These are phyloP conservation scores for Fusarium haematococcum DNA, from an alignment of 2,329 filamentous ascomycete species.

Conservation along the genomic window DNA sequence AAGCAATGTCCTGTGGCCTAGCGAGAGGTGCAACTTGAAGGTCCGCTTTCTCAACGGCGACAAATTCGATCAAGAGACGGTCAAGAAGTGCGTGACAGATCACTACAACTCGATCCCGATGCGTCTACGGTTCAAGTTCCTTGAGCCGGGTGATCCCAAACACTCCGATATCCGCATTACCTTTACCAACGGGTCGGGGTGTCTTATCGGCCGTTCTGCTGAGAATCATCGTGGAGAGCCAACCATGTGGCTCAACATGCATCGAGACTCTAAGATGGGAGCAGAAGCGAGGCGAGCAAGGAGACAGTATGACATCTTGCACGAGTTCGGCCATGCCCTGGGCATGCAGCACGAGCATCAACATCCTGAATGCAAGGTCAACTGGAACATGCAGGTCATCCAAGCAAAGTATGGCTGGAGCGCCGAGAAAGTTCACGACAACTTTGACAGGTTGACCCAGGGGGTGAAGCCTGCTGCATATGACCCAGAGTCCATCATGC, in stretches of 20 bases:
- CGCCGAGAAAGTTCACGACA: not conserved
- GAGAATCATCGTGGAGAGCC: not conserved
- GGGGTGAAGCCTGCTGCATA: not conserved
- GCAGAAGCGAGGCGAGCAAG: not conserved
- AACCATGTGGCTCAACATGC: constrained; percentile 13
- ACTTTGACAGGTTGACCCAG: not conserved
- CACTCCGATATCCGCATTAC: constrained; percentile 18
- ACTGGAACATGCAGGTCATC: not conserved
- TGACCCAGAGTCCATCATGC: not conserved
- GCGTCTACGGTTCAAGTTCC: not conserved
- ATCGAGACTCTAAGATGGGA: not conserved
- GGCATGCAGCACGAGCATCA: constrained; percentile 18
- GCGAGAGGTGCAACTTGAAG: not conserved
- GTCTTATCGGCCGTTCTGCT: not conserved
- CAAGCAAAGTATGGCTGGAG: not conserved
- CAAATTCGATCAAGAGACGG: not conserved
- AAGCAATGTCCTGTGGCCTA: not conserved
- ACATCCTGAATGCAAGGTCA: not conserved
- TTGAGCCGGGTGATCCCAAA: not conserved
- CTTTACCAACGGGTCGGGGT: not conserved
- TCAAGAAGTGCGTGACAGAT: not conserved
- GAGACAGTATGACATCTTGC: not conserved
- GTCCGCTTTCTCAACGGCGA: not conserved
- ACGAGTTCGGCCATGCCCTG: constrained; percentile 25
- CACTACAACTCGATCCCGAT: not conserved